A percentile compares a stretch with the other conserved stretches of the same genome.
phyloP scores from a whole-genome alignment of 768 basidiomycete genomes.

The Rhizopogon salebrosus region DNA sequence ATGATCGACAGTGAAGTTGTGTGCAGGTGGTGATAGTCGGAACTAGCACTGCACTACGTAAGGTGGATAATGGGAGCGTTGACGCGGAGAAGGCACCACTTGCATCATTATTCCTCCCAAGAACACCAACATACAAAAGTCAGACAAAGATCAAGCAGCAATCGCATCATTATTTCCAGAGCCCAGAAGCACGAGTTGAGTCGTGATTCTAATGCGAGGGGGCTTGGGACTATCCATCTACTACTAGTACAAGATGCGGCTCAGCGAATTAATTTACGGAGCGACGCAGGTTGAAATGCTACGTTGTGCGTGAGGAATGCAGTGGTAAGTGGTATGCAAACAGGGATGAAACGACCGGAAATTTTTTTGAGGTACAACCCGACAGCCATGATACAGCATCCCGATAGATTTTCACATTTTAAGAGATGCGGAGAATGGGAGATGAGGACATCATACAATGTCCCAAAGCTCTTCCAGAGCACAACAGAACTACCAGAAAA shows the following conservation, averaged over 20 bases:
- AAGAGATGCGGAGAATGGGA: background rate
- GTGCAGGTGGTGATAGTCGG: background rate
- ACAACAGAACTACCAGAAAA: conserved; percentile 67
- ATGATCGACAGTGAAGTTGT: conserved; percentile 17
- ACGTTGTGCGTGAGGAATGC: conserved; percentile 6
- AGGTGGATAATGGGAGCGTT: too few species aligned
- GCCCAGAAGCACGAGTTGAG: conserved; percentile 30
- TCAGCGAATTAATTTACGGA: conserved; percentile 13
- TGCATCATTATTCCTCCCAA: too few species aligned
- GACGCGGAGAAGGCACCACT: too few species aligned
- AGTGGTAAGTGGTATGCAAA: conserved; percentile 2
- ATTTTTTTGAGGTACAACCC: conserved; percentile 10
- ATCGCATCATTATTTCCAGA: conserved; percentile 31
- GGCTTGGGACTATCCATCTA: conserved; percentile 21
- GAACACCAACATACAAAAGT: background rate
- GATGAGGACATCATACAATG: conserved; percentile 50
- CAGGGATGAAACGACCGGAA: conserved; percentile 5
- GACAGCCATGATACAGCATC: background rate
- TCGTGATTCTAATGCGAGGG: conserved; percentile 28
- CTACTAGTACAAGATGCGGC: conserved; percentile 23
- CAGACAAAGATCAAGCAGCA: background rate
- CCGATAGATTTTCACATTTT: conserved; percentile 12
- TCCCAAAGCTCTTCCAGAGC: conserved; percentile 95
- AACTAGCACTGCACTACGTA: background rate
- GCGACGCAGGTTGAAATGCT: conserved; percentile 32